A percentile compares a stretch with the other conserved stretches of the same genome.
Conservation (phyloP, 768 basidiomycete species). For the Lactarius tabidus region DNA sequence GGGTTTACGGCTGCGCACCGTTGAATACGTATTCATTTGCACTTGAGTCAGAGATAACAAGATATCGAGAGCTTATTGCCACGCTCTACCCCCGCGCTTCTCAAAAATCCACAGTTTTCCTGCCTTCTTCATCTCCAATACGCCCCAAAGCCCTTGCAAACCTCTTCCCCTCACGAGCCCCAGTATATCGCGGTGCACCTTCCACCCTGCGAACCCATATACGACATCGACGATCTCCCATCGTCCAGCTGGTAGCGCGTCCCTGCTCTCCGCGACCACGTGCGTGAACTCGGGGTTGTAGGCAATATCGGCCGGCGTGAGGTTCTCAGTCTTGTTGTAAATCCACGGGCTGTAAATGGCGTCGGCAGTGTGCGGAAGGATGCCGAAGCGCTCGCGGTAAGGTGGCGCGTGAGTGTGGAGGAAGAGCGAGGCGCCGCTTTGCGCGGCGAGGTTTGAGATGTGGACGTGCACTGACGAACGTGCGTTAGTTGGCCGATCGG, state of each 20-base stretch:
- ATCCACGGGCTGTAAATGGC: conserved; percentile 41
- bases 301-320: conserved; percentile 43
- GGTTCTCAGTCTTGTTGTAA: conserved; percentile 81
- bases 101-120: conserved; percentile 51
- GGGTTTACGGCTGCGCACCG: not conserved
- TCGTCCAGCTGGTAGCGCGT: conserved; percentile 26
- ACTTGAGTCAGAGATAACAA: not conserved
- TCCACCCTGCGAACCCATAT: conserved; percentile 43
- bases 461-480: conserved; percentile 56
- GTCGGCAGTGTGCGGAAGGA: conserved; percentile 20
- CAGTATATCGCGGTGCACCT: conserved; percentile 29
- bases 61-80: not conserved
- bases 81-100: conserved; percentile 20
- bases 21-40: not conserved
- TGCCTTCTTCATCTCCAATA: conserved; percentile 38
- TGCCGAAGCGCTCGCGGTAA: conserved; percentile 32
- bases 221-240: conserved; percentile 48
- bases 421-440: conserved; percentile 89
- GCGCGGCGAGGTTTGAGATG: conserved; percentile 80
- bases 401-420: conserved; percentile 64
- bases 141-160: conserved; percentile 21
- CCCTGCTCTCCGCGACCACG: conserved; percentile 49
- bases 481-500: conserved; percentile 15
- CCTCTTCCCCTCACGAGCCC: conserved; percentile 29
- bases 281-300: conserved; percentile 49